Evolutionary conservation across 2,329 filamentous ascomycete species (phyloP), one percentile per base, ranked within the genome.

Genomic region (Metarhizium guizhouense): DNA sequence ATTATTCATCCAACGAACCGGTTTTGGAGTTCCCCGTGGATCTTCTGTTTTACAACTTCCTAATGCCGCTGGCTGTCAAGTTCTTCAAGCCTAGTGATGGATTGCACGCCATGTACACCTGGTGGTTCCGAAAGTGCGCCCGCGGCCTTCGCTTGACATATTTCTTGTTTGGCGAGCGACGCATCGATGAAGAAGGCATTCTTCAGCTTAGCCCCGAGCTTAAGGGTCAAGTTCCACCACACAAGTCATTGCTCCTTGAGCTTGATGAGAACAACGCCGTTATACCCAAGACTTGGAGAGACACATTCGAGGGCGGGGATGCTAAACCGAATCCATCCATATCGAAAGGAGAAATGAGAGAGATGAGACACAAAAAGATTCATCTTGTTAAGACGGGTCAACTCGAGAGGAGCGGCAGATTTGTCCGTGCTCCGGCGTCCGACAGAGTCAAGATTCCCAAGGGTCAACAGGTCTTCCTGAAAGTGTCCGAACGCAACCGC

Each of bases 401-500:
- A 57, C 70, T 95, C 56, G 67, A 84, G 16, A 80, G 81, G 3
- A 84, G 93, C 62, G 94, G 94, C 5, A 83, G 80, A 56, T 97
- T 92, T 68, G 93, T 96, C 29, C 85, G 90, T 49, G 90, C 91
- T n/a, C 94, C 94, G 11, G 92, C 90, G 18, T 96, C 91, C 1
- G 94, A 99, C 68, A 91, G 95, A 68, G 89, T 96, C 61, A 90
- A 95, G 65, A 92, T 97, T 40, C 89, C 91, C 3, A 96, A 95
- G 70, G 88, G 89, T 43, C 81, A 80, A 50, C 75, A 78, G 16
- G 92, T 96, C 3, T 97, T 99, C 65, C 74, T 95, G 11, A 82
- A 88, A 54, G 71, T 84, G 30, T 87, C 91, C 58, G 74, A 83
- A 47, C 79, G 84, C 43, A 71, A 82, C 40, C 86, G 89, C 66